These are phyloP conservation scores for Kernera saxatilis DNA, from an alignment of 345 rosid genomes.

Conservation along the genomic window DNA sequence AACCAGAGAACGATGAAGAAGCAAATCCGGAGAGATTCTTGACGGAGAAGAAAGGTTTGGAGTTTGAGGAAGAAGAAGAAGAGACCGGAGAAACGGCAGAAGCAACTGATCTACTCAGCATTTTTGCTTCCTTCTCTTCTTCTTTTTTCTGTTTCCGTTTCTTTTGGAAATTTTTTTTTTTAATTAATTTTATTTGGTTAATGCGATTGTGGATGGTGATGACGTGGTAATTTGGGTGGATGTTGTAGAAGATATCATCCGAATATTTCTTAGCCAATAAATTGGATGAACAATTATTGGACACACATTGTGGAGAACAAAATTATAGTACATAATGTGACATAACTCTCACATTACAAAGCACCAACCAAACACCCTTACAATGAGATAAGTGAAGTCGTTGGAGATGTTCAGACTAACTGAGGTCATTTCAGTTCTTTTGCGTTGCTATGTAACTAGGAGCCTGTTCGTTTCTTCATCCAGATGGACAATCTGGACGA, in stretches of 20 bases:
- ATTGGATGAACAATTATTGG: background rate
- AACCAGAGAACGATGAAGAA: conserved; percentile 8
- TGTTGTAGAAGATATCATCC: conserved; percentile 6
- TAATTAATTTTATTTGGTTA: background rate
- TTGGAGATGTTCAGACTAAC: too few relatives aligned
- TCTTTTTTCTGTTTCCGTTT: conserved; percentile 7
- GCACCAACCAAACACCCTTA: too few relatives aligned
- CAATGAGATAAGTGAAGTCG: too few relatives aligned
- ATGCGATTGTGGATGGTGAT: background rate
- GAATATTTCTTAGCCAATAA: background rate
- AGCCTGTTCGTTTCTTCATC: too few relatives aligned
- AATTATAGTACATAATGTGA: too few relatives aligned
- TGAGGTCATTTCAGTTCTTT: too few relatives aligned
- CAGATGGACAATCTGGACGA: too few relatives aligned
- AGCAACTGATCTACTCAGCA: conserved; percentile 43
- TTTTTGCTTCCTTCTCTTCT: background rate
- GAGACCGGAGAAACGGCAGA: conserved; percentile 26
- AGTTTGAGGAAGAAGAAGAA: conserved; percentile 11
- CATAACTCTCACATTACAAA: too few relatives aligned
- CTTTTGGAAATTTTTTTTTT: conserved; percentile 6
- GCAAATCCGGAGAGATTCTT: background rate
- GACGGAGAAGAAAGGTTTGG: background rate
- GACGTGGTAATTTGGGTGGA: conserved; percentile 29
- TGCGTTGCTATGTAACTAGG: too few relatives aligned
- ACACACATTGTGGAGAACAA: conserved; percentile 20